Base-by-base conservation (phyloP, 805 yeast species). In the Teunomyces atbi region DNA sequence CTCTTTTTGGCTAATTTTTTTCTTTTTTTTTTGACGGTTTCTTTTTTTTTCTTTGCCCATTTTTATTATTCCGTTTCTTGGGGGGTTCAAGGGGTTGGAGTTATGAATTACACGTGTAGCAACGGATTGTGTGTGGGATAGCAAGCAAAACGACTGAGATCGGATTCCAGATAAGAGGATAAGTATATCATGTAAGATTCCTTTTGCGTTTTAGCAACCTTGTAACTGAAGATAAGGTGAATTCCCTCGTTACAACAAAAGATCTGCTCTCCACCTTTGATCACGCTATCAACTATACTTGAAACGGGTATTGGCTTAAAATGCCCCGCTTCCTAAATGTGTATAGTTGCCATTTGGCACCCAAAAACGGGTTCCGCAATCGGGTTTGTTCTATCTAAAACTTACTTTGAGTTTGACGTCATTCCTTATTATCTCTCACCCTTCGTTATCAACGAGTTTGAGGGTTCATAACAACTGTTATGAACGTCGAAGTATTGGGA, bases 21-120 rank as follows among this genome's bases (percentile, higher is more conserved):
- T 23, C 5, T 29, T 13, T 13, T 8, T 29, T 29, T 13, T 29
- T 35, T 19, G 15, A 7, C 36, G 13, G 37, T 30, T 41, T 41
- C 37, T n/a, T 26, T 15, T 23, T n/a, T 11, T 29, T 37, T 39
- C 33, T 30, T 13, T 13, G 33, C 18, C 18, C 11, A n/a, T 42
- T 30, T 33, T 42, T 41, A 35, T 40, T 20, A 15, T 16, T 21
- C 26, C 12, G 4, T 44, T 36, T 12, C 39, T 36, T 21, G 13
- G 39, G 39, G 39, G 39, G 39, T 36, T 36, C 19, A 36, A 8
- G 39, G 39, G 39, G 39, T 36, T 21, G 39, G n/a, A 13, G 39
- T 15, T 7, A n/a, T 19, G n/a, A n/a, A 19, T 13, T 36, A 23
- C 39, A 21, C 28, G n/a, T 36, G 39, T 21, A 21, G 18, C 11